These are phyloP conservation scores for Penicillium verrucosum DNA, from an alignment of 2,329 filamentous ascomycete genomes.

Conservation along the genomic window DNA sequence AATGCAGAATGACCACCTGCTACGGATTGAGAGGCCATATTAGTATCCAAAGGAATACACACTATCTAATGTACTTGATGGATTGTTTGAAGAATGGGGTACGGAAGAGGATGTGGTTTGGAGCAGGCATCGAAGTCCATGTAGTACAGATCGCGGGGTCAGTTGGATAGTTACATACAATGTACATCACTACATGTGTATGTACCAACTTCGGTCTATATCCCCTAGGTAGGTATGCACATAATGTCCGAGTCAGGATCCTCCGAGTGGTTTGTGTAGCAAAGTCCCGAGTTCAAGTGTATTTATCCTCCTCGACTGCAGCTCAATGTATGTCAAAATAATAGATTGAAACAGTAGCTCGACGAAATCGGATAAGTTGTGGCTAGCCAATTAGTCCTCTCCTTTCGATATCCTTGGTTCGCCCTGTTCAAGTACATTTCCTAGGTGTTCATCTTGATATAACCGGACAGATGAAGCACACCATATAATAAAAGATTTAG, in stretches of 20 bases:
- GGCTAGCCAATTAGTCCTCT: no score
- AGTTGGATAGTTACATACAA: neutral
- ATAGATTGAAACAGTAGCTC: neutral
- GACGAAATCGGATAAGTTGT: neutral
- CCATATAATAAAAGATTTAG: neutral
- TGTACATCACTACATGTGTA: neutral
- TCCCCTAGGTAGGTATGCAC: no score
- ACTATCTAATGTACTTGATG: neutral
- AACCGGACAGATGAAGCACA: neutral
- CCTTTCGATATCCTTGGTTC: neutral
- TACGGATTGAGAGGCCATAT: conserved; percentile 10
- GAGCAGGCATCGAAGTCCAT: neutral
- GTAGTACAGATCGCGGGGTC: neutral
- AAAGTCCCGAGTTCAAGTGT: neutral
- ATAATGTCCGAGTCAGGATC: neutral
- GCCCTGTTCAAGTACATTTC: neutral
- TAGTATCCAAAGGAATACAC: neutral
- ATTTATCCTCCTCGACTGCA: neutral
- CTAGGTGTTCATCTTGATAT: neutral
- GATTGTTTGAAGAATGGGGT: neutral
- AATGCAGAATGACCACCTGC: conserved; percentile 20
- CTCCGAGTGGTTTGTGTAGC: neutral
- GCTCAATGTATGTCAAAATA: neutral
- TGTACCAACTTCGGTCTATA: neutral
- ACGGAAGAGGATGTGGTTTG: neutral